Base-by-base conservation (phyloP, 2,329 filamentous ascomycete genomes). In the Escovopsis sp. region DNA sequence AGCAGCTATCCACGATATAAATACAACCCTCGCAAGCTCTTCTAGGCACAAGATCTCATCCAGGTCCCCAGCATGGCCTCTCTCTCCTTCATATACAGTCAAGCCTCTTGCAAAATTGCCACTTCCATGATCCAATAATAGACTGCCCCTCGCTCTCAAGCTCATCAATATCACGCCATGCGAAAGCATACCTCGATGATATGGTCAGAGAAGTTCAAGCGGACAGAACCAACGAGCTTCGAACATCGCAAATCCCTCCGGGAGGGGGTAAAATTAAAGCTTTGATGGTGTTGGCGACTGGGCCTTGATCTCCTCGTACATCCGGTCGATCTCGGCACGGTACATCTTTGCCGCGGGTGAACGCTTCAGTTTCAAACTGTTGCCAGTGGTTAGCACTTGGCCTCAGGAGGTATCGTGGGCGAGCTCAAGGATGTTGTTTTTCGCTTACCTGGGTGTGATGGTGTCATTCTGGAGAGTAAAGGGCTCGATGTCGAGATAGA, bases 391-490 rank as follows among this genome's bases (percentile, higher is more conserved):
- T 45, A 57, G 52, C 39, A 16, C 25, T 5, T 10, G 13, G 31
- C 8, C 16, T 9, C 15, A 29, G n/a, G 11, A 14, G 35, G 8
- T 29, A 27, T 20, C 8, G 9, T 6, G 27, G 27, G 27, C 8
- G 11, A 11, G 11, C 5, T 27, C 4, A 11, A 9, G 7, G 37
- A 39, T 27, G 6, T 11, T 2, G 20, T 30, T 40, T 33, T 30
- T 40, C 32, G 11, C 82, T 77, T 74, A 89, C 84, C 85, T 93
- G 16, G 85, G 84, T 15, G 84, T 91, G 57, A 88, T 65, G 39
- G 95, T 70, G 62, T 94, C 84, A 57, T 98, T 98, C 39, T 94
- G 88, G 49, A 96, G 79, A 1, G 79, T 84, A 54, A 98, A 96
- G 2, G 91, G 91, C 45, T 98, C 91, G 12, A 95, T 52, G 53